A percentile compares a stretch with the other conserved stretches of the same genome.
Conservation (phyloP, 257 asterid genomes). For the Solanum corneliomulleri region DNA sequence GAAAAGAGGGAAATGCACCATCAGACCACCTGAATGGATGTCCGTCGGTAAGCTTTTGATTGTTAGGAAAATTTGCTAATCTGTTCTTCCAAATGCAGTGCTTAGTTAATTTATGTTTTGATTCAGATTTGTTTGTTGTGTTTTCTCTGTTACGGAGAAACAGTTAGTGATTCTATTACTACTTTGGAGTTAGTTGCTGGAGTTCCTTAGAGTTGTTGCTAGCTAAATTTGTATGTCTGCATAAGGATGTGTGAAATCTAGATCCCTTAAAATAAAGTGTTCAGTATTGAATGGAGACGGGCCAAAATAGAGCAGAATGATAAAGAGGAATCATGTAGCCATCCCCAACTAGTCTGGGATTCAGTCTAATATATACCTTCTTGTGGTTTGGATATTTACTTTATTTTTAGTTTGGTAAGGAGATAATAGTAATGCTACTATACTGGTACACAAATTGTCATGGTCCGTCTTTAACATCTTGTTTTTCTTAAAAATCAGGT, state of each 20-base stretch:
- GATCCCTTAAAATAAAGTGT: background rate
- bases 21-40: constrained; percentile 87
- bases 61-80: background rate
- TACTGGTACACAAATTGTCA: background rate
- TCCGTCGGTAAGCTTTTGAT: constrained; percentile 49
- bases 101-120: background rate
- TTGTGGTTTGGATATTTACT: background rate
- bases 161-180: background rate
- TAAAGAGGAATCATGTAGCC: background rate
- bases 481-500: background rate
- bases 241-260: background rate
- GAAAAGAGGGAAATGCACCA: constrained; percentile 89
- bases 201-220: background rate
- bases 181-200: background rate
- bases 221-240: background rate
- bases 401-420: background rate
- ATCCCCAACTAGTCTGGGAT: background rate
- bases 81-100: background rate
- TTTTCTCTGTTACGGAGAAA: background rate
- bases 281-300: background rate
- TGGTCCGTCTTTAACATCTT: background rate
- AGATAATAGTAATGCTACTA: background rate
- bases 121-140: background rate
- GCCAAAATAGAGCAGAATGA: background rate
- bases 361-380: background rate